phyloP scores from a whole-genome alignment of 1,139 yeast genomes.

The Candida gigantensis region DNA sequence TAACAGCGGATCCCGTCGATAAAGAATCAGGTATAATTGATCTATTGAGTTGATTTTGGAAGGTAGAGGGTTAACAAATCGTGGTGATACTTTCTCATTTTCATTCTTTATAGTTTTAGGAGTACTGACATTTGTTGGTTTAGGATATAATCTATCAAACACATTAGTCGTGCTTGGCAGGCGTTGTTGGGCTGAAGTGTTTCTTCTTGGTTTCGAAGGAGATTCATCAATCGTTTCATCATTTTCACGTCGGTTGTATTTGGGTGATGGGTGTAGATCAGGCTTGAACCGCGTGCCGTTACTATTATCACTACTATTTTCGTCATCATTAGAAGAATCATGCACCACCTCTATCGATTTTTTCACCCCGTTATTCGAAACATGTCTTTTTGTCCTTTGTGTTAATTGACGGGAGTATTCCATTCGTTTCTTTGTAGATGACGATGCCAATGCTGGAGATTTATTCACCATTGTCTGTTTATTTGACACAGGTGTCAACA shows the following conservation, averaged over 20 bases:
- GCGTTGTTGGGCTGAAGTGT: conserved; percentile 13
- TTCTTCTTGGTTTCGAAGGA: conserved; percentile 12
- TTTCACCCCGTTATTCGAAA: conserved; percentile 10
- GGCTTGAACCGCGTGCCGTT: not conserved
- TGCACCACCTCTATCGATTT: too few relatives aligned
- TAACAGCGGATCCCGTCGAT: too few relatives aligned
- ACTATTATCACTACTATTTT: not conserved
- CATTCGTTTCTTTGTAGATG: conserved; percentile 19
- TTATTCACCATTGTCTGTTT: conserved; percentile 6
- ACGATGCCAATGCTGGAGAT: conserved; percentile 7
- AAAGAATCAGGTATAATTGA: too few relatives aligned
- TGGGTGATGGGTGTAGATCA: conserved; percentile 8
- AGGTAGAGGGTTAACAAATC: too few relatives aligned
- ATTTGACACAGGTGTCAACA: conserved; percentile 7
- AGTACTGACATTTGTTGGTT: conserved; percentile 2
- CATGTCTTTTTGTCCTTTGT: conserved; percentile 20
- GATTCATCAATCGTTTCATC: conserved; percentile 7
- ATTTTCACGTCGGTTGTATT: not conserved
- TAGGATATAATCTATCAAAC: conserved; percentile 14
- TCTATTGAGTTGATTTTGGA: not conserved
- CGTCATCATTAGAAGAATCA: not conserved
- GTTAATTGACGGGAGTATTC: conserved; percentile 20
- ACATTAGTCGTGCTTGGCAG: conserved; percentile 8
- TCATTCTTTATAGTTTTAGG: not conserved
- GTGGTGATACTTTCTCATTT: not conserved